Percentiles rank a stretch among this genome's conserved stretches.
phyloP scores from a whole-genome alignment of 805 yeast species.

The Zygoascus biomembranicola region DNA sequence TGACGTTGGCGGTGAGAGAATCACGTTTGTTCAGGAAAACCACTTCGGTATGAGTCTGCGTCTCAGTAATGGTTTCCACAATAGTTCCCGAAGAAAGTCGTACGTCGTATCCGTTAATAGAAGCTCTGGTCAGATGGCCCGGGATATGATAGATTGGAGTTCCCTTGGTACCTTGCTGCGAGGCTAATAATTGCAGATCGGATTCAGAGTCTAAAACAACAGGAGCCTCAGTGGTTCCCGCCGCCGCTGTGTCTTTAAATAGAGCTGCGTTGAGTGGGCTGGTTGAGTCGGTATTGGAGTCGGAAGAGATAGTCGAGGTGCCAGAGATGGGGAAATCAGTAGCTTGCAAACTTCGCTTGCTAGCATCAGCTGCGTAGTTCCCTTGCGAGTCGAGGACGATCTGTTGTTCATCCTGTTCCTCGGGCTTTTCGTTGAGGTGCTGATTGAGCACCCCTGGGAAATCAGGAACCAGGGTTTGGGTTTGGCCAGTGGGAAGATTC shows the following conservation, averaged over 20 bases:
- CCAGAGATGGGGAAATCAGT: not conserved
- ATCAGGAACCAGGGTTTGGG: not conserved
- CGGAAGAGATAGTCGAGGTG: not conserved
- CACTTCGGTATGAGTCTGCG: not conserved
- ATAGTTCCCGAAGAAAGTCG: slow-evolving; percentile 1
- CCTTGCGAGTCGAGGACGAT: not conserved
- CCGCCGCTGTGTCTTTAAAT: not conserved
- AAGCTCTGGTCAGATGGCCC: slow-evolving; percentile 3
- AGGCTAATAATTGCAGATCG: not conserved
- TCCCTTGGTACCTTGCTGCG: not conserved
- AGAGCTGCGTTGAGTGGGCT: not conserved
- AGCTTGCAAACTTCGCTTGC: not conserved
- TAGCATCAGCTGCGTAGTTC: not conserved
- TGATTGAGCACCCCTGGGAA: not conserved
- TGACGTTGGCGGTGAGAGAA: not conserved
- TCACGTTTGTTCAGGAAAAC: not conserved
- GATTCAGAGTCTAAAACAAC: not conserved
- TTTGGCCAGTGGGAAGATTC: not conserved
- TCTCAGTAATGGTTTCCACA: not conserved
- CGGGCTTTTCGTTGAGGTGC: not conserved
- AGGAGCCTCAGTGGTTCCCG: not conserved
- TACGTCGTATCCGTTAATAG: slow-evolving; percentile 1
- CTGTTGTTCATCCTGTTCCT: not conserved
- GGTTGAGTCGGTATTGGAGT: not conserved
- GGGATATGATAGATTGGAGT: slow-evolving; percentile 1